Evolutionary conservation across 192 early-diverging fungal species (phyloP).

Genomic region (Linnemannia exigua): DNA sequence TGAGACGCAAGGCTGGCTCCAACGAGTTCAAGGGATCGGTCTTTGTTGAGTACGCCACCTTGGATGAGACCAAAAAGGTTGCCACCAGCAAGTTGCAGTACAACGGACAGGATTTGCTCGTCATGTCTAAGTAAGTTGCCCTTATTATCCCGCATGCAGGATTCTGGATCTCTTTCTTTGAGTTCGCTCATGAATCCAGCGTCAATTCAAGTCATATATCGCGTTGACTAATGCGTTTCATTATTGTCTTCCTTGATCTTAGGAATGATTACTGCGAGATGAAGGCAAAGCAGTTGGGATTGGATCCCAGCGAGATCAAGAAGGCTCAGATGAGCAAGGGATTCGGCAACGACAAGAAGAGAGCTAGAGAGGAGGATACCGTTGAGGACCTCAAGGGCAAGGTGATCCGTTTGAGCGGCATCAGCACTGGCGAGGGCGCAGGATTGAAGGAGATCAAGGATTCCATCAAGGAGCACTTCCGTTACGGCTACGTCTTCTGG

Average conservation of each 20-base stretch:
- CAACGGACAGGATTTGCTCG: slow-evolving; percentile 56
- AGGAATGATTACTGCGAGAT: slow-evolving; percentile 60
- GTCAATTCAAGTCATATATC: no score
- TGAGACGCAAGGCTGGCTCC: slow-evolving; percentile 25
- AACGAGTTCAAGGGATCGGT: slow-evolving; percentile 60
- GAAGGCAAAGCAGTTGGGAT: slow-evolving; percentile 57
- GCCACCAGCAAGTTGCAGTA: slow-evolving; percentile 58
- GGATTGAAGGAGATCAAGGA: slow-evolving; percentile 45
- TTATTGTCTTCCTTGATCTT: no score
- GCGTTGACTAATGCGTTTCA: no score
- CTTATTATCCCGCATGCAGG: no score
- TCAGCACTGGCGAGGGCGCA: slow-evolving; percentile 20
- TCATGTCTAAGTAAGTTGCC: slow-evolving; percentile 63
- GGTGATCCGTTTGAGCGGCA: slow-evolving; percentile 43
- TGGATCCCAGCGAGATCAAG: slow-evolving; percentile 56
- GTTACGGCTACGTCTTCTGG: slow-evolving; percentile 49
- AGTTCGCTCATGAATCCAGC: no score
- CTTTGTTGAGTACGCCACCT: slow-evolving; percentile 65
- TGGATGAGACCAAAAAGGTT: slow-evolving; percentile 65
- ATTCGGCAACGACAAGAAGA: slow-evolving; percentile 49
- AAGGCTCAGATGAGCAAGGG: slow-evolving; percentile 31
- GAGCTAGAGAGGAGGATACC: slow-evolving; percentile 47
- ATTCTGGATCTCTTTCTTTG: neutral
- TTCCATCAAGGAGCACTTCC: slow-evolving; percentile 42
- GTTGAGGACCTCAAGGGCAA: slow-evolving; percentile 52